Evolutionary conservation across 2,329 filamentous ascomycete species (phyloP).

Genomic region (Phialophora tarda): DNA sequence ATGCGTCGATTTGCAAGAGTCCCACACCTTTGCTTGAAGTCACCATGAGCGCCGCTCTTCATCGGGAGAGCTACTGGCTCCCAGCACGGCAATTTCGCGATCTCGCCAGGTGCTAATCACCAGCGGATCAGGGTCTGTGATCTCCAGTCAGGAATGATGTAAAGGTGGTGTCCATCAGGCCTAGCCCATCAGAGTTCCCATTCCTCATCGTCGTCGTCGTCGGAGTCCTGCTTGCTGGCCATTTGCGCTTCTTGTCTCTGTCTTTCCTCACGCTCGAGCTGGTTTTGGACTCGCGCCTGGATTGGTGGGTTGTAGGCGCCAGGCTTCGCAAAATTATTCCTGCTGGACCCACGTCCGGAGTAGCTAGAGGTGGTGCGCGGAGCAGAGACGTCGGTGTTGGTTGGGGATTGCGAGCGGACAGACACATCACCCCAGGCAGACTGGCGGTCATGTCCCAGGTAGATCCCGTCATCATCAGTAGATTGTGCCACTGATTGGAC

Average conservation of each 20-base stretch:
- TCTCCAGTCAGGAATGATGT: not conserved
- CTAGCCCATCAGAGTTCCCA: conserved; percentile 14
- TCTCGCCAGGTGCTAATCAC: not conserved
- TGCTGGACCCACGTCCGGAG: not conserved
- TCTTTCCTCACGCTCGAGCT: conserved; percentile 25
- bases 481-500: conserved; percentile 9
- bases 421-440: conserved; percentile 22
- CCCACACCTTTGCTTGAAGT: not conserved
- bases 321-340: conserved; percentile 14
- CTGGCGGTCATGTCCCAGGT: conserved; percentile 4
- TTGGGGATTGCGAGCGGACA: conserved; percentile 12
- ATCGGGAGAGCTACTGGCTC: not conserved
- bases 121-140: not conserved
- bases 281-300: conserved; percentile 17
- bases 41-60: not conserved
- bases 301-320: conserved; percentile 23
- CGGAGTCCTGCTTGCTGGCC: conserved; percentile 15
- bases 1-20: not conserved
- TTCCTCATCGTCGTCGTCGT: conserved; percentile 25
- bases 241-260: conserved; percentile 20
- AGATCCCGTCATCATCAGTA: conserved; percentile 9
- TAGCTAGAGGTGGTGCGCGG: conserved; percentile 7
- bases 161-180: not conserved
- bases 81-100: too few species aligned
- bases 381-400: conserved; percentile 5